Percentiles rank a stretch among this genome's conserved stretches.
Evolutionary conservation across 1,139 yeast genomes (phyloP).

Genomic region (Torulaspora globosa): DNA sequence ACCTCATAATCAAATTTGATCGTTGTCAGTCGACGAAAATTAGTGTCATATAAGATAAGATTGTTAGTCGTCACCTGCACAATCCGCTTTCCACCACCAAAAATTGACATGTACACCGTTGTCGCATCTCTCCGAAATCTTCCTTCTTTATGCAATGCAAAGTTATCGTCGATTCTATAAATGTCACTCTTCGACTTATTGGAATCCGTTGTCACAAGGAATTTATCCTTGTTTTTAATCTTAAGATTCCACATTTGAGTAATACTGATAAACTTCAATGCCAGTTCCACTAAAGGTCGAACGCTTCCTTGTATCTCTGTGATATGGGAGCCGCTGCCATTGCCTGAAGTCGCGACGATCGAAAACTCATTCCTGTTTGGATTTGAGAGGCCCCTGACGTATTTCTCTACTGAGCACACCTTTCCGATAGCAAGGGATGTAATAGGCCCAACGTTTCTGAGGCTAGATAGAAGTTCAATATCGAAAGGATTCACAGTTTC

Average conservation of each 20-base stretch:
- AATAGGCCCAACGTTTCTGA: slow-evolving; percentile 72
- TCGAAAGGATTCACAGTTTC: slow-evolving; percentile 36
- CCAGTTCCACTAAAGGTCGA: slow-evolving; percentile 61
- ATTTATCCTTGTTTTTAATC: slow-evolving; percentile 45
- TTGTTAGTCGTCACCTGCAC: slow-evolving; percentile 72
- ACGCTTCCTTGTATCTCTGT: slow-evolving; percentile 61
- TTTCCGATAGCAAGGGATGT: slow-evolving; percentile 65
- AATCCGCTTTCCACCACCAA: slow-evolving; percentile 56
- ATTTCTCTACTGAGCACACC: slow-evolving; percentile 50
- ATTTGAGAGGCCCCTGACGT: slow-evolving; percentile 58
- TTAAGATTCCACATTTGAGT: slow-evolving; percentile 69
- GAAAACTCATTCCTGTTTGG: slow-evolving; percentile 65
- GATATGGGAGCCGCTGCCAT: slow-evolving; percentile 51
- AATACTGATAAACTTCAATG: slow-evolving; percentile 70
- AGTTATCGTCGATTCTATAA: slow-evolving; percentile 61
- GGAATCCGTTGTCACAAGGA: slow-evolving; percentile 70
- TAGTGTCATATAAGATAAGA: slow-evolving; percentile 60
- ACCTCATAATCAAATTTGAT: slow-evolving; percentile 48
- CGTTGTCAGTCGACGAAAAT: slow-evolving; percentile 47
- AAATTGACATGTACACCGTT: slow-evolving; percentile 64
- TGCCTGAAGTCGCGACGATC: slow-evolving; percentile 68
- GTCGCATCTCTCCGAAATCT: slow-evolving; percentile 61
- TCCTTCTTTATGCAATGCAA: slow-evolving; percentile 58
- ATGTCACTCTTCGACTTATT: slow-evolving; percentile 62
- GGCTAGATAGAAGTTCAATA: slow-evolving; percentile 49